Percentiles rank a stretch among this genome's conserved stretches.
These are phyloP conservation scores for Pharus latifolius DNA, from an alignment of 176 grass and related monocot genomes.

Conservation along the genomic window DNA sequence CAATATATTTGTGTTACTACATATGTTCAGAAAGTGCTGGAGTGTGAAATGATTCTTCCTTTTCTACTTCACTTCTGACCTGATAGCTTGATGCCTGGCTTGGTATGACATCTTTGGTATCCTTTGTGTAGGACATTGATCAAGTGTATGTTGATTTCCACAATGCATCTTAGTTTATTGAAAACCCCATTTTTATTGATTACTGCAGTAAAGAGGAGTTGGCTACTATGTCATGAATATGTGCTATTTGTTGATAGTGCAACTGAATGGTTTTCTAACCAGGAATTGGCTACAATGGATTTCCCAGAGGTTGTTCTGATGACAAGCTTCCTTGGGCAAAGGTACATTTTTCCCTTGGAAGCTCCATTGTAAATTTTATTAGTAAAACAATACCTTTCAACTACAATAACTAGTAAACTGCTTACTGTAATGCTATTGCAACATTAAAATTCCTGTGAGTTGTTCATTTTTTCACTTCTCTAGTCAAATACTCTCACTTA, in stretches of 20 bases:
- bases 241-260: neutral
- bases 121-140: neutral
- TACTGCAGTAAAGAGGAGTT: neutral
- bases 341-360: conserved; percentile 31
- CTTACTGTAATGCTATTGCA: neutral
- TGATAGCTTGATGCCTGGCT: neutral
- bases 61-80: neutral
- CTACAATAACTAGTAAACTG: neutral
- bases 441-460: neutral
- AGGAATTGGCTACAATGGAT: conserved; percentile 98
- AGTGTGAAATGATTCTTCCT: neutral
- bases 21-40: neutral
- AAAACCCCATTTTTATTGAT: neutral
- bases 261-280: conserved; percentile 13
- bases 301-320: conserved; percentile 98
- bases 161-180: neutral
- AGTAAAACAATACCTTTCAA: neutral
- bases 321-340: conserved; percentile 96
- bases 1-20: neutral
- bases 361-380: neutral
- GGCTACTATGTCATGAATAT: neutral
- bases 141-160: neutral
- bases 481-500: conserved; percentile 1
- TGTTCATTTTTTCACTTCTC: neutral
- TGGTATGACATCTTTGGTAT: neutral